Percentiles rank a stretch among this genome's conserved stretches.
These are phyloP conservation scores for Beauveria rudraprayagi DNA, from an alignment of 2,329 filamentous ascomycete genomes.

Conservation along the genomic window DNA sequence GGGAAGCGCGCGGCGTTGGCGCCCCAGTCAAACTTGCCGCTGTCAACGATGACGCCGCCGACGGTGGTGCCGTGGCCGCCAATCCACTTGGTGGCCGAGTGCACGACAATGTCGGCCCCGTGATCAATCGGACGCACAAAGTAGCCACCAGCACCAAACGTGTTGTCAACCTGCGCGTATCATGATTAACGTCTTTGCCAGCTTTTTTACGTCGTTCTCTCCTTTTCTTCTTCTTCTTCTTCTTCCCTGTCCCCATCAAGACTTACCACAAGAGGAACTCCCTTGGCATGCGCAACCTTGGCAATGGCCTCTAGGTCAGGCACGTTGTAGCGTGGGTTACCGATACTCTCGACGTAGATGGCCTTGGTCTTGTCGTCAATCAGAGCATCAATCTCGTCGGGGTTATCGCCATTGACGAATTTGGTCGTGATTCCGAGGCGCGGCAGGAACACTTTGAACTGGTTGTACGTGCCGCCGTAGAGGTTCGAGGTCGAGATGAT, in stretches of 20 bases:
- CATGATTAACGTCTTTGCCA: not conserved
- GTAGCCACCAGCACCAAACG: slow-evolving; percentile 88
- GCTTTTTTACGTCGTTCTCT: not conserved
- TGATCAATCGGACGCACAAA: slow-evolving; percentile 80
- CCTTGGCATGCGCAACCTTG: slow-evolving; percentile 63
- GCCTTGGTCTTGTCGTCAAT: slow-evolving; percentile 95
- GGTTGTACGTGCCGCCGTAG: slow-evolving; percentile 95
- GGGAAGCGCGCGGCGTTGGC: slow-evolving; percentile 78
- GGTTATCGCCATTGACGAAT: slow-evolving; percentile 74
- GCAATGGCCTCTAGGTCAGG: slow-evolving; percentile 85
- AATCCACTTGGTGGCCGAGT: slow-evolving; percentile 96
- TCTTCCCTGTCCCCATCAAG: no score
- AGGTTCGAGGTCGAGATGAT: slow-evolving; percentile 85
- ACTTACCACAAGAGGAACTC: slow-evolving; percentile 56
- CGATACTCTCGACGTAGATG: slow-evolving; percentile 85
- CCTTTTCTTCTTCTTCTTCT: not conserved
- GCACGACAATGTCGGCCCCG: slow-evolving; percentile 87
- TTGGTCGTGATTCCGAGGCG: slow-evolving; percentile 83
- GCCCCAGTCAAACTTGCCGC: slow-evolving; percentile 91
- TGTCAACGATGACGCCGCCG: slow-evolving; percentile 76
- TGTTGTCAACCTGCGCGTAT: slow-evolving; percentile 68
- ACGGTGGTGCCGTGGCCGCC: slow-evolving; percentile 92
- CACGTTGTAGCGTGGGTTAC: slow-evolving; percentile 88
- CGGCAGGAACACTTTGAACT: slow-evolving; percentile 85
- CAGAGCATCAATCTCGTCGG: slow-evolving; percentile 68